Conservation (phyloP, 331 rosid genomes). For the Cydonia oblonga region DNA sequence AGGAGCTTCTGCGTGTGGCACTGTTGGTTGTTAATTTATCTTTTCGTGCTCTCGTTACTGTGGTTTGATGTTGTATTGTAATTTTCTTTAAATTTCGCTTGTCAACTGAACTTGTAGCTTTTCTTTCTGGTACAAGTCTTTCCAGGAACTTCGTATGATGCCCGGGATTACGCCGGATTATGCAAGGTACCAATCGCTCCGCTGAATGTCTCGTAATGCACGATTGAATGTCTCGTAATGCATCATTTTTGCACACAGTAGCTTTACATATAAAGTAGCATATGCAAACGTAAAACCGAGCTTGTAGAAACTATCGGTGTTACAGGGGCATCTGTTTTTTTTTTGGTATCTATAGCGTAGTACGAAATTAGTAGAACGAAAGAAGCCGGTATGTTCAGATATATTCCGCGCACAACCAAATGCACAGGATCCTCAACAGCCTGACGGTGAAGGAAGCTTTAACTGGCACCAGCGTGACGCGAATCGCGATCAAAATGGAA, state of each 20-base stretch:
- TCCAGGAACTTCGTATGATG: background rate
- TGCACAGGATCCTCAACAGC: background rate
- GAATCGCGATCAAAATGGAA: background rate
- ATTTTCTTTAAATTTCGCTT: background rate
- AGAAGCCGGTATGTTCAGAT: background rate
- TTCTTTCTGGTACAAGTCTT: background rate
- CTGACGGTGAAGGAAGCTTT: background rate
- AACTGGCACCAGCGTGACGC: background rate
- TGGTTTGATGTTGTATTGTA: background rate
- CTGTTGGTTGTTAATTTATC: no score
- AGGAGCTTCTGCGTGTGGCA: background rate
- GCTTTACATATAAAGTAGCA: background rate
- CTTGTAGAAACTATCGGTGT: background rate
- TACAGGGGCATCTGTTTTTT: background rate
- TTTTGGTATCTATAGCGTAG: background rate
- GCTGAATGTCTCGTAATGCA: background rate
- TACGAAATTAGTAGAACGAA: background rate
- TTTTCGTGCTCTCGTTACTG: background rate
- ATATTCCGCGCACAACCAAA: background rate
- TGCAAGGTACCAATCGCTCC: background rate
- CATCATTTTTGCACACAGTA: background rate
- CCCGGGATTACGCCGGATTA: background rate
- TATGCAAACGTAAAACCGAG: background rate
- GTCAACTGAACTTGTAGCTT: background rate
- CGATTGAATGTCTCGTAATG: background rate